Evolutionary conservation across 2,329 filamentous ascomycete genomes (phyloP), one percentile per base, ranked within the genome.

Genomic region (Xylaria multiplex): DNA sequence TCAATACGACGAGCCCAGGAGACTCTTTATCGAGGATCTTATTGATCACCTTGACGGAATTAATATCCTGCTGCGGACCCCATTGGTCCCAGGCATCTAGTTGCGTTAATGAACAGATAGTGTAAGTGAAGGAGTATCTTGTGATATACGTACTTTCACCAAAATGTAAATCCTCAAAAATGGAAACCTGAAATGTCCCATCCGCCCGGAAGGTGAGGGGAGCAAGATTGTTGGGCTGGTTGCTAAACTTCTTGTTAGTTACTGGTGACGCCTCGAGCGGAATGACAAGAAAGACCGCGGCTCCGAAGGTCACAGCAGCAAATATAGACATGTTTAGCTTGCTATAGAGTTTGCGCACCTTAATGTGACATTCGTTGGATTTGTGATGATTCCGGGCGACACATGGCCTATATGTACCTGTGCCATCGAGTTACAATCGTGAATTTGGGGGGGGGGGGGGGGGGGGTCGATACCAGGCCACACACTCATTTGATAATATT

Each of bases 141-240:
- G 32, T 22, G 8, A 30, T 22, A 22, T 2, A 75, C 79, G 70
- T 77, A 87, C 87, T 85, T 77, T 93, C 90, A 9, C 90, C 91
- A 73, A 90, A 91, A 74, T 93, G 90, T 7, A 93, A 77, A 70
- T 93, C 91, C 32, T 87, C 85, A 67, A 93, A 91, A 13, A 93
- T 83, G 1, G 87, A 79, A 37, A 87, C 79, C 58, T 85, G 82
- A 69, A 87, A 86, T 0, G 79, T 82, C 6, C 82, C 83, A 50
- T 84, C 79, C 0, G 70, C 22, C 8, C 74, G 75, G 69, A 86
- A 84, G 9, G 68, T 73, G 9, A 79, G 71, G 6, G 76, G 75
- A 0, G 66, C 71, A 11, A 70, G 70, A 22, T 64, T 13, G 40
- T 62, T 35, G 24, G 66, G 66, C 11, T 49, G 45, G 37, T 67